Evolutionary conservation across 2,329 filamentous ascomycete genomes (phyloP), one percentile per base, ranked within the genome.

Genomic region (Alternaria metachromatica): DNA sequence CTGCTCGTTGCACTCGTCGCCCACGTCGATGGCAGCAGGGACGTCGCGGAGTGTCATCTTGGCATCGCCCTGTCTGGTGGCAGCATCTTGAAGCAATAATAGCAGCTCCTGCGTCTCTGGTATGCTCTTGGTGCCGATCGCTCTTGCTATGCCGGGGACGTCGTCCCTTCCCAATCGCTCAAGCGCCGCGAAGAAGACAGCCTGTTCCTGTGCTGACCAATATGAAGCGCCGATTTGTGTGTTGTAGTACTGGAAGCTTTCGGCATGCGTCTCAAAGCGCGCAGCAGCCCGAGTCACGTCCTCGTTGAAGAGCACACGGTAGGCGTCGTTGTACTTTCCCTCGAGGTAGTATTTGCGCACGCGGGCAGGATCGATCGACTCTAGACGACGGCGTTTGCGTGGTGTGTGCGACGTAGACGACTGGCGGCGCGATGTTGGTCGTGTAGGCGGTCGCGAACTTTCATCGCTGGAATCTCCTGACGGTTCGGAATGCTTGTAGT

Each of bases 161-260:
- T 93, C 83, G 69, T 88, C 86, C 55, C 82, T 86, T 0, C 93
- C 93, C 3, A 91, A 84, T 0, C 87, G 87, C 1, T 85, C 83
- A 4, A 96, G 78, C 0, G 87, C 86, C 13, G 86, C 82, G 76
- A 93, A 97, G 62, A 97, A 87, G 0, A 82, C 70, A 1, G 86
- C 82, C 75, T 97, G 97, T 74, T 97, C 94, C 1, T 81, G 71
- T 0, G 85, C 64, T 0, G 87, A 89, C 95, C 95, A 98, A 11
- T 80, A 69, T 1, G 89, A 88, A 25, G 88, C 84, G 21, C 93
- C 94, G 55, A 94, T 81, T 71, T 93, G 91, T 2, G 86, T 60
- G 85, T 37, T 81, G 55, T 51, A 77, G 62, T 60, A 68, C 46
- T 64, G 67, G 44, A 33, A 12, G 33, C 49, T 58, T 13, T 49